A percentile compares a stretch with the other conserved stretches of the same genome.
Conservation (phyloP, 1,284 basidiomycete genomes). For the Ceratobasidium sp. region DNA sequence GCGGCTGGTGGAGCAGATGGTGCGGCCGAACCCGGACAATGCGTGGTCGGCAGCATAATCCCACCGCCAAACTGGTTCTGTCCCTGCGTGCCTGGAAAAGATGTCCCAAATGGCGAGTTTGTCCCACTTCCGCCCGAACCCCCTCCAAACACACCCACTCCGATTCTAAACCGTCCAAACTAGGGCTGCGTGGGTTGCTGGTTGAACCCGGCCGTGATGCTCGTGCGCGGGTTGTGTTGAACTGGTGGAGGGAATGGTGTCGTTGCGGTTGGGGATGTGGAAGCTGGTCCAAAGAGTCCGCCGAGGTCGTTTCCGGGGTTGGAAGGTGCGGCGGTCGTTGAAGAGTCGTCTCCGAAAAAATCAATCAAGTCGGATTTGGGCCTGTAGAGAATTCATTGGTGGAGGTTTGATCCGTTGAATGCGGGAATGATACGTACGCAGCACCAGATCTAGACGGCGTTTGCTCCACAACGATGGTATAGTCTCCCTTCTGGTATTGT, state of each 20-base stretch:
- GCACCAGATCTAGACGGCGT: conserved; percentile 69
- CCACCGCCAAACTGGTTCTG: conserved; percentile 10
- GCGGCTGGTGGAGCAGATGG: conserved; percentile 48
- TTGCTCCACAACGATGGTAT: conserved; percentile 72
- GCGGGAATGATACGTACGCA: conserved; percentile 47
- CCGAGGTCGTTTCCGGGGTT: conserved; percentile 68
- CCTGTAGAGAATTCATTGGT: conserved; percentile 54
- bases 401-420: conserved; percentile 13
- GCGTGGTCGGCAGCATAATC: conserved; percentile 46
- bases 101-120: conserved; percentile 45
- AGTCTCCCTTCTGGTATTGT: conserved; percentile 92
- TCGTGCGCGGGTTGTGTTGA: conserved; percentile 29
- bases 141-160: conserved; percentile 48
- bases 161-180: conserved; percentile 48
- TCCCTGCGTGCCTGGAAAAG: conserved; percentile 27
- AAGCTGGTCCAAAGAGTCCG: conserved; percentile 63
- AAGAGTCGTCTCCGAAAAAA: conserved; percentile 68
- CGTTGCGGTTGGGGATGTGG: conserved; percentile 28
- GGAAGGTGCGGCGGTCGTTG: conserved; percentile 48
- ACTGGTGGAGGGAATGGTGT: conserved; percentile 1
- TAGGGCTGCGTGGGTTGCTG: conserved; percentile 42
- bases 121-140: not conserved
- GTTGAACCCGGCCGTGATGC: conserved; percentile 49
- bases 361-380: conserved; percentile 72
- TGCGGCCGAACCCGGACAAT: conserved; percentile 48